Evolutionary conservation across 2,329 filamentous ascomycete species (phyloP).

Genomic region (Hirsutella thompsonii): DNA sequence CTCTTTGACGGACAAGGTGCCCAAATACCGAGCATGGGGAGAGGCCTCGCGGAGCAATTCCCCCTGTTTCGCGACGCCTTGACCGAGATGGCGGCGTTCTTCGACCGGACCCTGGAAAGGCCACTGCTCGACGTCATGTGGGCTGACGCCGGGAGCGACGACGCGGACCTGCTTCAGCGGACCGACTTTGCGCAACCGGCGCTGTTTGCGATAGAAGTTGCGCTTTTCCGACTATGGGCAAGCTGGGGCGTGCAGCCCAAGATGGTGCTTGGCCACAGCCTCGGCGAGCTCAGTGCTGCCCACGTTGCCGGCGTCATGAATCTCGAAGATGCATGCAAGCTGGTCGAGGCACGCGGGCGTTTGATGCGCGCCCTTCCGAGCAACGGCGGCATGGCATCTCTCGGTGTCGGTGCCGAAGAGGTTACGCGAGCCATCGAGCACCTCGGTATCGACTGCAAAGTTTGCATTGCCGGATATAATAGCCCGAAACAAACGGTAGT

Average conservation of each 20-base stretch:
- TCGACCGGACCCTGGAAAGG: constrained; percentile 9
- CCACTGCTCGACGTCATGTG: constrained; percentile 15
- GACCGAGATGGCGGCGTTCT: constrained; percentile 7
- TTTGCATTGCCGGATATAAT: constrained; percentile 58
- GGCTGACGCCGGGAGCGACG: constrained; percentile 10
- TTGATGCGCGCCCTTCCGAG: constrained; percentile 36
- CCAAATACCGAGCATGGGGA: constrained; percentile 18
- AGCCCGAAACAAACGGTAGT: constrained; percentile 62
- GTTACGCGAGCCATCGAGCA: constrained; percentile 23
- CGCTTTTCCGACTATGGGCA: constrained; percentile 17
- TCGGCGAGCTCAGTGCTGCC: constrained; percentile 15
- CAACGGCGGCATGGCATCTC: constrained; percentile 13
- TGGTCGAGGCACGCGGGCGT: constrained; percentile 17
- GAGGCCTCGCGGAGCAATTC: constrained; percentile 11
- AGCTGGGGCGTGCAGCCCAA: constrained; percentile 16
- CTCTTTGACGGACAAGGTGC: constrained; percentile 24
- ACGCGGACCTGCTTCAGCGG: constrained; percentile 11
- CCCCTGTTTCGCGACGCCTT: constrained; percentile 15
- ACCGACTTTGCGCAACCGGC: constrained; percentile 20
- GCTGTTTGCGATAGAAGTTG: constrained; percentile 19
- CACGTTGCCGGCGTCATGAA: constrained; percentile 18
- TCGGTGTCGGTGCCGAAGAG: constrained; percentile 20
- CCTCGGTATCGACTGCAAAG: constrained; percentile 14
- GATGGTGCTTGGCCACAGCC: constrained; percentile 12
- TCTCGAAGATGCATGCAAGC: constrained; percentile 16